Evolutionary conservation across 768 basidiomycete species (phyloP), one percentile per base, ranked within the genome.

Genomic region (Trametes coccinea): DNA sequence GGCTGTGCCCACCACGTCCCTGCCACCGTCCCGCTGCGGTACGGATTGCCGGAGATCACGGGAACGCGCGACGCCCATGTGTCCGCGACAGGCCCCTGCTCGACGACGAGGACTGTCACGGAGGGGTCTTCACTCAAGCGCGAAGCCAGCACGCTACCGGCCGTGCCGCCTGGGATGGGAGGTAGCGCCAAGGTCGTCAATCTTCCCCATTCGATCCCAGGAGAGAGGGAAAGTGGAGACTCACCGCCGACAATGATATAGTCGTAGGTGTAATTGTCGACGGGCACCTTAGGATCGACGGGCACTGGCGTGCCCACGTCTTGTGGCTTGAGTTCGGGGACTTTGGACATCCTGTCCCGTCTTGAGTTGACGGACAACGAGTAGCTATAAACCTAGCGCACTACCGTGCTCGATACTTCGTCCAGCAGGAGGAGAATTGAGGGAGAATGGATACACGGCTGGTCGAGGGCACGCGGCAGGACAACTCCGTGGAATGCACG

Each of bases 71-170:
- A 59, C 11, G 46, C 34, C 59, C 55, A 62, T 3, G 61, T 62
- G 45, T 62, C 56, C 4, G 61, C 61, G 9, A 57, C 55, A 4
- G 61, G 76, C 2, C 85, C 85, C 29, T 84, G 78, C 67, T 87
- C 85, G 2, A 86, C 67, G 5, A 87, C 69, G 13, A 87, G 75
- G 30, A 87, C 83, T 11, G 77, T 75, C 17, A 84, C 66, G 2
- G 70, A 71, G 0, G 82, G 79, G 59, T 84, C 76, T 69, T 87
- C 85, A 17, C 77, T 80, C 22, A 87, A 72, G 17, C 85, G 78
- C 10, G 83, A 75, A n/a, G 84, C 85, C 5, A 86, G 75, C 9
- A 82, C 84, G 66, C 83, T 85, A 9, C 85, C 85, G 2, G 84
- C 78, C 8, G 84, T 85, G 5, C 85, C 84, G 79, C 39, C 53